Evolutionary conservation across 2,329 filamentous ascomycete genomes (phyloP).

Genomic region (Ustilaginoidea virens): DNA sequence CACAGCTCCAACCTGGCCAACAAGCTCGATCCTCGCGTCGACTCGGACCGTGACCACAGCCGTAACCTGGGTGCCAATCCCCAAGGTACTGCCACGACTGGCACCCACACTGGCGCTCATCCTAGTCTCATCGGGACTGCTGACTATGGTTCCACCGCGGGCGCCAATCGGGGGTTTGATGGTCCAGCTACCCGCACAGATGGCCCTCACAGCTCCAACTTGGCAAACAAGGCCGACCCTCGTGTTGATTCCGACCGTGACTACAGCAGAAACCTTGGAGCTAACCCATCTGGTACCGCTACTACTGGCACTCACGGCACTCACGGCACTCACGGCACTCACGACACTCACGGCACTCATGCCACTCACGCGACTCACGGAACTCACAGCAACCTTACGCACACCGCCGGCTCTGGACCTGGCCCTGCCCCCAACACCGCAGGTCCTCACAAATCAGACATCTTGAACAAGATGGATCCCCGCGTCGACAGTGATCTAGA

Average conservation of each 20-base stretch:
- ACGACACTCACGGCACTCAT: slow-evolving; percentile 3
- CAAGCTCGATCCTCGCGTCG: slow-evolving; percentile 33
- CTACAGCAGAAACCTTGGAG: slow-evolving; percentile 14
- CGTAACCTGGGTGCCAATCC: slow-evolving; percentile 17
- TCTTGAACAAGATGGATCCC: slow-evolving; percentile 39
- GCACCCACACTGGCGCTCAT: slow-evolving; percentile 12
- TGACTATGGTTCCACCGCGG: slow-evolving; percentile 8
- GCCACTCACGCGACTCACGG: slow-evolving; percentile 8
- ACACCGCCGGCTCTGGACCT: slow-evolving; percentile 7
- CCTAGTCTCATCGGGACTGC: slow-evolving; percentile 11
- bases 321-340: slow-evolving; percentile 13
- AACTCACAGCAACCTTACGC: slow-evolving; percentile 2
- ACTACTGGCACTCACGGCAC: slow-evolving; percentile 4
- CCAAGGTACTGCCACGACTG: slow-evolving; percentile 14
- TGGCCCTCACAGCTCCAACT: slow-evolving; percentile 29
- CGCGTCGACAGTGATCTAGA: slow-evolving; percentile 40
- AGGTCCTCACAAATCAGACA: slow-evolving; percentile 32
- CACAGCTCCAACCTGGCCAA: slow-evolving; percentile 29
- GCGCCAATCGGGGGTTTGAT: slow-evolving; percentile 4
- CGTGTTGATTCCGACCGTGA: slow-evolving; percentile 38
- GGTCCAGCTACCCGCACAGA: slow-evolving; percentile 10
- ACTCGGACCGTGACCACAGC: slow-evolving; percentile 30
- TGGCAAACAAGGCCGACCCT: slow-evolving; percentile 35
- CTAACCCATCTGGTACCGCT: slow-evolving; percentile 11
- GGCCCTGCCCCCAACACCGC: slow-evolving; percentile 20